A percentile compares a stretch with the other conserved stretches of the same genome.
Conservation (phyloP, 2,329 filamentous ascomycete genomes). For the Colletotrichum sp. region DNA sequence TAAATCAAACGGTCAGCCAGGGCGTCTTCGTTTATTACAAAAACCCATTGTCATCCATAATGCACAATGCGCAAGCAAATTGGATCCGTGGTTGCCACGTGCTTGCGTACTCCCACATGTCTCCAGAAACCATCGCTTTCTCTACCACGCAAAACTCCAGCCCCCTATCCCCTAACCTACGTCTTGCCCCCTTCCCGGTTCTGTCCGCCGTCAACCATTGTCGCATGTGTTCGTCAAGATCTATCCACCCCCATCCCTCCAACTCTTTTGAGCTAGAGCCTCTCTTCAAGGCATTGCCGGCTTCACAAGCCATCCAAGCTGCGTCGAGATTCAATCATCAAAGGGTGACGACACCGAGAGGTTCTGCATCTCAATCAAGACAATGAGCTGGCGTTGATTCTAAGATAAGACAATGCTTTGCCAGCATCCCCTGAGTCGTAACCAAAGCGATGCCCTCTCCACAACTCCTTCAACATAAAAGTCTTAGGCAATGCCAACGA, state of each 20-base stretch:
- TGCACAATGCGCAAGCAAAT: no score
- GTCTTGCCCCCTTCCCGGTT: not conserved
- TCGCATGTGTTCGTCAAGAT: not conserved
- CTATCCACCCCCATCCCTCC: not conserved
- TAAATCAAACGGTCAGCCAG: no score
- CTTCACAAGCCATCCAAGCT: not conserved
- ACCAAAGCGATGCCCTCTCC: not conserved
- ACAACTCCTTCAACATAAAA: rapidly evolving
- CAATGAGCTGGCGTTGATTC: no score
- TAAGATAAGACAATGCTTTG: no score
- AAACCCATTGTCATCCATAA: no score
- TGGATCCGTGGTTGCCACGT: no score
- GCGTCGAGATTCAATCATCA: not conserved
- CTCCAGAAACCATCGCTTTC: not conserved
- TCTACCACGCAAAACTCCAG: not conserved
- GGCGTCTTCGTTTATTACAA: no score
- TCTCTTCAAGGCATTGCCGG: not conserved
- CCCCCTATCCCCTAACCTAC: not conserved
- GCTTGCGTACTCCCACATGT: not conserved
- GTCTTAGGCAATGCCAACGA: rapidly evolving
- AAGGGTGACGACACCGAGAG: rapidly evolving
- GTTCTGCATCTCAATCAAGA: not conserved
- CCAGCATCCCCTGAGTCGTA: no score
- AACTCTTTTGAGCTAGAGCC: not conserved
- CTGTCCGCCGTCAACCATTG: not conserved